These are phyloP conservation scores for Cryphonectria nitschkei DNA, from an alignment of 2,329 filamentous ascomycete species.

Conservation along the genomic window DNA sequence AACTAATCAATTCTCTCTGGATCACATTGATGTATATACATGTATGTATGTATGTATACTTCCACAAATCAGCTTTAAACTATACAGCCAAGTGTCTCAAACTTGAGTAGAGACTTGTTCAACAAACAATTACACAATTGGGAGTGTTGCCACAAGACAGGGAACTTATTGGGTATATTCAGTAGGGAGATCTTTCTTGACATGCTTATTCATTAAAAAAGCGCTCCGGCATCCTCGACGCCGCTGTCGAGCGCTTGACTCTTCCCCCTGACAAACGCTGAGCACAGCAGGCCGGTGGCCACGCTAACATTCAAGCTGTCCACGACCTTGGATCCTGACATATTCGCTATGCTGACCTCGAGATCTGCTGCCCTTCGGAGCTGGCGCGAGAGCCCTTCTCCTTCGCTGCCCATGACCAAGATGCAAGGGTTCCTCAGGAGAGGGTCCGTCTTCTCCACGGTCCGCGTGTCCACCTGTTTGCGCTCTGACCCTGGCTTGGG, in stretches of 20 bases:
- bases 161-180: neutral
- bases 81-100: neutral
- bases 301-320: slow-evolving; percentile 96
- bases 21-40: too few relatives aligned
- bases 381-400: slow-evolving; percentile 68
- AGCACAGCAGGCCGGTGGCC: slow-evolving; percentile 76
- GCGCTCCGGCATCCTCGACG: slow-evolving; percentile 20
- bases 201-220: slow-evolving; percentile 13
- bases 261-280: slow-evolving; percentile 62
- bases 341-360: slow-evolving; percentile 67
- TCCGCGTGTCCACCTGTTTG: slow-evolving; percentile 52
- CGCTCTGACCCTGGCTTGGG: slow-evolving; percentile 42
- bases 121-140: neutral
- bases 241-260: slow-evolving; percentile 31
- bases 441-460: slow-evolving; percentile 55
- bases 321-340: slow-evolving; percentile 58
- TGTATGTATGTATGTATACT: too few relatives aligned
- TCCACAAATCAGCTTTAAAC: neutral
- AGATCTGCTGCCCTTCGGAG: slow-evolving; percentile 69
- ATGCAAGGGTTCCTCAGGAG: slow-evolving; percentile 69
- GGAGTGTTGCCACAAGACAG: too few relatives aligned
- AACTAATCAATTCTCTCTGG: neutral
- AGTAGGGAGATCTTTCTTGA: neutral
- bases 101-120: neutral
- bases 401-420: slow-evolving; percentile 83